These are phyloP conservation scores for Torrubiella hemipterigena DNA, from an alignment of 2,329 filamentous ascomycete genomes.

Conservation along the genomic window DNA sequence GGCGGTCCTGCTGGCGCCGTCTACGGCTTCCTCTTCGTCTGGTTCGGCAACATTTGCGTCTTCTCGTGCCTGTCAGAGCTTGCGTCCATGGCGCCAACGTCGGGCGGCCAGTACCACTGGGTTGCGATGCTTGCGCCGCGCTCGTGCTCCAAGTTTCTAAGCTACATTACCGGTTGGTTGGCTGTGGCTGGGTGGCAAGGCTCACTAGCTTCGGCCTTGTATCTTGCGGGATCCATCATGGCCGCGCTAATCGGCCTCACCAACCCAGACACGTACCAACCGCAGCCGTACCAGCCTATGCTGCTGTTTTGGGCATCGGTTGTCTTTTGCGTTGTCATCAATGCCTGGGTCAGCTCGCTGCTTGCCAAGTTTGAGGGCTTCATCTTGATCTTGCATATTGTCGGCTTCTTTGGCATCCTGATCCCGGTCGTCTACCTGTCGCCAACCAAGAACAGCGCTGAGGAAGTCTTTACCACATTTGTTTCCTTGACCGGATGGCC, in stretches of 20 bases:
- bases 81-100: constrained; percentile 29
- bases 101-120: constrained; percentile 46
- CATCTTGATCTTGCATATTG: constrained; percentile 5
- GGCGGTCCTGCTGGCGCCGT: constrained; percentile 37
- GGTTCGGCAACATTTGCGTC: constrained; percentile 26
- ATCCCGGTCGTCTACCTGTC: constrained; percentile 1
- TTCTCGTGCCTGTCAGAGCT: constrained; percentile 20
- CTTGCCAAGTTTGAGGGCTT: constrained; percentile 6
- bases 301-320: background rate
- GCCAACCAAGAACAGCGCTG: constrained; percentile 3
- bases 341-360: constrained; percentile 1
- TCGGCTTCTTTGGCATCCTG: constrained; percentile 5
- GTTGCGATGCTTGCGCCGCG: constrained; percentile 33
- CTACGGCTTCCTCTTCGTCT: constrained; percentile 33
- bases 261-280: too few relatives aligned
- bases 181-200: constrained; percentile 16
- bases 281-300: background rate
- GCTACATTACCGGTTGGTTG: constrained; percentile 15
- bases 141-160: constrained; percentile 28
- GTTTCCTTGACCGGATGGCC: constrained; percentile 3
- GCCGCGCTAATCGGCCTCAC: constrained; percentile 9
- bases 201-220: constrained; percentile 11
- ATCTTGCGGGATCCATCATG: constrained; percentile 14
- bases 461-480: constrained; percentile 4
- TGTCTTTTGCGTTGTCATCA: constrained; percentile 7